phyloP scores from a whole-genome alignment of 805 yeast species.

The Ogataea chonburiensis region DNA sequence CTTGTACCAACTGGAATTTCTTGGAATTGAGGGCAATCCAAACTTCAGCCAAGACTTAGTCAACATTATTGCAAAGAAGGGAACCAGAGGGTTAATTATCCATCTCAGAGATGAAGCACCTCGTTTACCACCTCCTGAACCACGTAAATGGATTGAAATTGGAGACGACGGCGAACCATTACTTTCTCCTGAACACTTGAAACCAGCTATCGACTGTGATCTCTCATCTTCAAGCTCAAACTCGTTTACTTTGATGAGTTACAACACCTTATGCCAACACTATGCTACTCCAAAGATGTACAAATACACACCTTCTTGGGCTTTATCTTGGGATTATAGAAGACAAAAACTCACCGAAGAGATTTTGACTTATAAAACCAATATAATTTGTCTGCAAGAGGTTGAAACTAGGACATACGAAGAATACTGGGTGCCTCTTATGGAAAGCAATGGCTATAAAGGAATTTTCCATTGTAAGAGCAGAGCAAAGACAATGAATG shows the following conservation, averaged over 20 bases:
- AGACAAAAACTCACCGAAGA: conserved; percentile 73
- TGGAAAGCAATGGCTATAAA: conserved; percentile 73
- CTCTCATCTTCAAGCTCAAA: conserved; percentile 33
- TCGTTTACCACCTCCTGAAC: conserved; percentile 58
- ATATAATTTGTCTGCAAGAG: conserved; percentile 90
- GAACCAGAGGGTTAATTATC: conserved; percentile 78
- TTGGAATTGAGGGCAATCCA: conserved; percentile 94
- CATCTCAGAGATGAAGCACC: conserved; percentile 84
- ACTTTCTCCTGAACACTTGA: conserved; percentile 28
- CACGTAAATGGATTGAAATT: conserved; percentile 80
- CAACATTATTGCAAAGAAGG: conserved; percentile 70
- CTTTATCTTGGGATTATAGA: conserved; percentile 90
- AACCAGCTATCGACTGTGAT: conserved; percentile 27
- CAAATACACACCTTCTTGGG: conserved; percentile 97
- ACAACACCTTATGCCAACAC: conserved; percentile 92
- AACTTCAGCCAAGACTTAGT: conserved; percentile 59
- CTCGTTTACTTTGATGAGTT: conserved; percentile 75
- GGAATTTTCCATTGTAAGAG: conserved; percentile 85
- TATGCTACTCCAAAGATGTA: conserved; percentile 92
- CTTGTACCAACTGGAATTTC: conserved; percentile 75
- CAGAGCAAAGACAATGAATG: conserved; percentile 86
- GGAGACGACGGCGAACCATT: conserved; percentile 71
- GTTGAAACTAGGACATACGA: conserved; percentile 86
- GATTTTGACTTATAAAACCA: conserved; percentile 61
- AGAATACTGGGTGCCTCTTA: conserved; percentile 78